These are phyloP conservation scores for Setomelanomma holmii DNA, from an alignment of 2,329 filamentous ascomycete genomes.

Conservation along the genomic window DNA sequence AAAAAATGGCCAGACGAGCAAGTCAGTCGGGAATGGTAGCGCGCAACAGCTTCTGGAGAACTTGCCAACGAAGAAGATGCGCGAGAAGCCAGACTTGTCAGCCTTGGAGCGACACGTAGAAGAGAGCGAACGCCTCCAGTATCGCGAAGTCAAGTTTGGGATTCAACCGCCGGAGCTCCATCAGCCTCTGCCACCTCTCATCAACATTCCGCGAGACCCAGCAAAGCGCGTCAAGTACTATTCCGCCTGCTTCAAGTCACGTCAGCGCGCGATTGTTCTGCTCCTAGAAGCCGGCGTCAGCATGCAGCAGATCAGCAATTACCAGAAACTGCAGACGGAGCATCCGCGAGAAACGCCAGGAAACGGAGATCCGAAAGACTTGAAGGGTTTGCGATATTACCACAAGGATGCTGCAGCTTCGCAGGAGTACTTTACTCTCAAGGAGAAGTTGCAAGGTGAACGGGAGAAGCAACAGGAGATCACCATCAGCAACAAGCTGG, in stretches of 20 bases:
- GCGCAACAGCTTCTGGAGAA: constrained; percentile 20
- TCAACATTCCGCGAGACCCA: constrained; percentile 39
- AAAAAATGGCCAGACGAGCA: neutral
- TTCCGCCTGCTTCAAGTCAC: constrained; percentile 40
- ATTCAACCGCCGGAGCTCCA: constrained; percentile 33
- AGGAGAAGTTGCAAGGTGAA: constrained; percentile 15
- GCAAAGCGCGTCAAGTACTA: constrained; percentile 33
- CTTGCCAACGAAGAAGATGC: constrained; percentile 27
- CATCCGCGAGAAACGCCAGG: constrained; percentile 32
- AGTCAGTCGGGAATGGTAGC: neutral
- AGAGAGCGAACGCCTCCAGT: constrained; percentile 40
- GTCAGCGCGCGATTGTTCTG: constrained; percentile 37
- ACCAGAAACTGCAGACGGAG: constrained; percentile 28
- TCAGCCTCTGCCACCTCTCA: constrained; percentile 34
- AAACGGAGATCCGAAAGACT: constrained; percentile 6
- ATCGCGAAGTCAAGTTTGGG: constrained; percentile 42
- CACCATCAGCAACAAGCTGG: constrained; percentile 33
- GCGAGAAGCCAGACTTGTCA: constrained; percentile 33
- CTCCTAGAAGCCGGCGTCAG: constrained; percentile 41
- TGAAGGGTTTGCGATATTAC: constrained; percentile 33
- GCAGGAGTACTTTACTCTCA: constrained; percentile 19
- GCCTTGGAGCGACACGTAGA: constrained; percentile 29
- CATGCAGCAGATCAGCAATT: constrained; percentile 36
- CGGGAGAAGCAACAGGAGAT: constrained; percentile 35
- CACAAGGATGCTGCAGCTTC: constrained; percentile 31